These are phyloP conservation scores for Eudorina sp. DNA, from an alignment of 139 green algal species.

Conservation along the genomic window DNA sequence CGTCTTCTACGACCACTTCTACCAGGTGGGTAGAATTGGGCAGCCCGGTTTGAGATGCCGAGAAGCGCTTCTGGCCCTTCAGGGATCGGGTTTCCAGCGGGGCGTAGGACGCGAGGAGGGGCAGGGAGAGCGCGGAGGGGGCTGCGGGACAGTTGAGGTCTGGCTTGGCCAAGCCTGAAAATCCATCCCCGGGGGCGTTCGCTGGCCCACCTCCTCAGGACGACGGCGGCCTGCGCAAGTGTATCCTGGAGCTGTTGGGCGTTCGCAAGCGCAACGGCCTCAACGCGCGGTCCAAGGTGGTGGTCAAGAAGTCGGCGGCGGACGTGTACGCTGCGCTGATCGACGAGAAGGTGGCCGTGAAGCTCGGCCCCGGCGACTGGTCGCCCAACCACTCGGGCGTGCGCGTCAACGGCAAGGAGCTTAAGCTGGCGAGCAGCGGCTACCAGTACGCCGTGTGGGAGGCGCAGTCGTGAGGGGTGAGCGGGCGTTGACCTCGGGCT, in stretches of 20 bases:
- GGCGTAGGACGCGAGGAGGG: no score
- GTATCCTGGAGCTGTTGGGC: constrained; percentile 83
- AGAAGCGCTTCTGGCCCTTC: no score
- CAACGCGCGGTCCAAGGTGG: constrained; percentile 80
- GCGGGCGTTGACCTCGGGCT: no score
- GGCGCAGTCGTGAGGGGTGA: constrained; percentile 47
- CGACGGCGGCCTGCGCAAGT: constrained; percentile 58
- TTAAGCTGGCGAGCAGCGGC: constrained; percentile 74
- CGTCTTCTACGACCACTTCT: constrained; percentile 93
- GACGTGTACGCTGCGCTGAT: constrained; percentile 89
- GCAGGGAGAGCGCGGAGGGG: no score
- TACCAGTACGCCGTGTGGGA: constrained; percentile 90
- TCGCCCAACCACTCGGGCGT: constrained; percentile 76
- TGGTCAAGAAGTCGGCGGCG: constrained; percentile 71
- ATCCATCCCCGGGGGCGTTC: no score
- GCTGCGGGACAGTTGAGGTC: no score
- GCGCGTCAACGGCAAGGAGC: constrained; percentile 74
- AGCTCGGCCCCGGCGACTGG: constrained; percentile 84
- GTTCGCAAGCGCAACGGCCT: constrained; percentile 80
- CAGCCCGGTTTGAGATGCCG: not conserved
- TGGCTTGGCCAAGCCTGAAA: no score
- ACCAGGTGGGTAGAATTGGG: not conserved
- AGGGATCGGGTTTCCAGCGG: no score
- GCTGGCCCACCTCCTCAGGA: no score
- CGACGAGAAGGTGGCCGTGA: constrained; percentile 89